Base-by-base conservation (phyloP, 2,329 filamentous ascomycete species). In the Microdochium trichocladiopsis region DNA sequence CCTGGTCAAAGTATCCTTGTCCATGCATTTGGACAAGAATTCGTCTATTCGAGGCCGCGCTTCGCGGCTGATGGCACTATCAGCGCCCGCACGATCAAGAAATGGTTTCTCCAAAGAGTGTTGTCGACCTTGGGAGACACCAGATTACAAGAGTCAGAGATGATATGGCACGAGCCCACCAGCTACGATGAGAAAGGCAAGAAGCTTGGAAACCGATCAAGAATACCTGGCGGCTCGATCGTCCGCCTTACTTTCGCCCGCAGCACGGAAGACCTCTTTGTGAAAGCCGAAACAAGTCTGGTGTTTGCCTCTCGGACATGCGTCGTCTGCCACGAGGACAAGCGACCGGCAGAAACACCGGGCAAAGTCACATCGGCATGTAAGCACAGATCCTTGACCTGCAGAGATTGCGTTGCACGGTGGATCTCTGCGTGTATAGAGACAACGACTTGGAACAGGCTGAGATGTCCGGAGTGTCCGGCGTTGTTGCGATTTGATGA, bases 391-490 rank as follows among this genome's bases (percentile, higher is more conserved):
- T 52, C 63, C 4, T 57, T 52, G 0, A 58, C 61, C 2, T 71
- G 69, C 58, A 66, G 63, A 33, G 60, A 59, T 3, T 72, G 69
- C 22, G 53, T 69, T 21, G 55, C 56, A 16, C 56, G 62, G 28
- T 71, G 69, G 69, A 65, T 71, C 24, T 45, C 56, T 18, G 61
- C 63, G 2, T 63, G 64, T 48, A 56, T 69, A 51, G 61, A 66
- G 5, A 55, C 53, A 11, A 52, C 57, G 0, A n/a, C n/a, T n/a
- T 71, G 66, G 66, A 61, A 68, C 52, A 62, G 60, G 25, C 52
- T 71, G 2, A 63, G 58, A 41, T 72, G 69, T 41, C 67, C 68
- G 2, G 67, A 69, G 49, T 71, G 69, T 41, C 56, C 62, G 10
- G 56, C 61, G 21, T 24, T 60, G 3, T 60, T 72, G 11, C 45